Evolutionary conservation across 2,329 filamentous ascomycete species (phyloP), one percentile per base, ranked within the genome.

Genomic region (Chrysoporthe cubensis): DNA sequence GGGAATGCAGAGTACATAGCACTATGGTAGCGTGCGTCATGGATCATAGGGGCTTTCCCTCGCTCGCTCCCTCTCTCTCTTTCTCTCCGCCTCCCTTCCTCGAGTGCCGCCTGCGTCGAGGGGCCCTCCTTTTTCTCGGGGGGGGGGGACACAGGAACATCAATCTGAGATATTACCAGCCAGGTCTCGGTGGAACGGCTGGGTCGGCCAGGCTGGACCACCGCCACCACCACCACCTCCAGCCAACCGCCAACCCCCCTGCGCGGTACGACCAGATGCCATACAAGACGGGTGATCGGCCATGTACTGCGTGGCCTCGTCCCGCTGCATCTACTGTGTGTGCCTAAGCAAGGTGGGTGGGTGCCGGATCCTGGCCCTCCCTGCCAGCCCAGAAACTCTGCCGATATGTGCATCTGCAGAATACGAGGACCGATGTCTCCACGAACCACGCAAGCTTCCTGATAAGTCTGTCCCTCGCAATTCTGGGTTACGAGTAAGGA

Each of bases 361-460:
- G 26, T 26, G 26, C 16, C 34, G 6, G 1, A 42, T 5, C 3
- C 32, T 42, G 18, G 34, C 11, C 34, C 56, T 21, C n/a, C 34
- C 34, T 7, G 21, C 6, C 34, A 57, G 11, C 34, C 37, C 34
- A 4, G 34, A 42, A 18, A 40, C 32, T 40, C 37, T 60, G 57
- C 57, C 57, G 57, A 32, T n/a, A 60, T 60, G 37, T 60, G 37
- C 37, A 14, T 13, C 37, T 21, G 57, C 40, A 14, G 57, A 60
- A 60, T 60, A 60, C 57, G 57, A 60, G 57, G 37, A 60, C n/a
- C n/a, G 40, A 43, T n/a, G 57, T 60, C 34, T 43, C 57, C 57
- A 60, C 57, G 57, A 60, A 60, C 57, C 37, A 60, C 57, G 57
- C 42, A 60, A 60, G 57, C 57, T 60, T 60, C 40, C 40, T 43